Base-by-base conservation (phyloP, 139 green algal species). In the Edaphochlamys debaryana region DNA sequence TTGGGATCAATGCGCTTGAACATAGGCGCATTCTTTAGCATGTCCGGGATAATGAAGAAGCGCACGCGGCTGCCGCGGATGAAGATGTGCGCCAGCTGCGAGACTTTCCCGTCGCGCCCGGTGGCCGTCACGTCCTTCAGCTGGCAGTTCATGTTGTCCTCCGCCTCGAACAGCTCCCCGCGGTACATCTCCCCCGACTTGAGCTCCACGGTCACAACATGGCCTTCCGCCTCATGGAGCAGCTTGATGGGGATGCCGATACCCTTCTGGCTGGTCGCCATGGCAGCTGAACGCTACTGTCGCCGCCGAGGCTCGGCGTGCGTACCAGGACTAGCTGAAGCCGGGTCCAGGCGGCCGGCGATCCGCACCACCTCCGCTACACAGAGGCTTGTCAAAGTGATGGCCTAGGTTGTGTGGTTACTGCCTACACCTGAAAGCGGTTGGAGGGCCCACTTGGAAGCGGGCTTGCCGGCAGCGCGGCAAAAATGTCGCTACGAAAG, bases 1-100 rank as follows among this genome's bases (percentile, higher is more conserved):
- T 98, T 98, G 52, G 96, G 96, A 74, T 99, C 96, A n/a, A 98
- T 98, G 8, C 97, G 91, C 89, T 99, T 99, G 91, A 99, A 99
- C 96, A 99, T 99, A 23, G 98, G 98, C 0, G 98, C 96, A 83
- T 99, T 99, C 80, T 99, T 99, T n/a, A 99, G 90, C 97, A 99
- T 99, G 83, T 99, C 98, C 36, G 98, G 98, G 32, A 99, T 94
- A 42, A 99, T 95, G 17, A 99, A 86, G 74, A 98, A 97, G 13
- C 97, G 89, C 15, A 99, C 89, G 6, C 93, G 79, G 85, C 92
- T 94, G 4, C 94, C 94, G 0, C 94, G 90, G 11, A 99, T 90
- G 81, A 98, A 99, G 27, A 98, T 95, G 82, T 99, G 94, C 79
- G 98, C 93, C 81, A 99, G 86, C 85, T 96, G 92, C 0, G 86